These are phyloP conservation scores for Penicillium sp. DNA, from an alignment of 2,329 filamentous ascomycete genomes.

Conservation along the genomic window DNA sequence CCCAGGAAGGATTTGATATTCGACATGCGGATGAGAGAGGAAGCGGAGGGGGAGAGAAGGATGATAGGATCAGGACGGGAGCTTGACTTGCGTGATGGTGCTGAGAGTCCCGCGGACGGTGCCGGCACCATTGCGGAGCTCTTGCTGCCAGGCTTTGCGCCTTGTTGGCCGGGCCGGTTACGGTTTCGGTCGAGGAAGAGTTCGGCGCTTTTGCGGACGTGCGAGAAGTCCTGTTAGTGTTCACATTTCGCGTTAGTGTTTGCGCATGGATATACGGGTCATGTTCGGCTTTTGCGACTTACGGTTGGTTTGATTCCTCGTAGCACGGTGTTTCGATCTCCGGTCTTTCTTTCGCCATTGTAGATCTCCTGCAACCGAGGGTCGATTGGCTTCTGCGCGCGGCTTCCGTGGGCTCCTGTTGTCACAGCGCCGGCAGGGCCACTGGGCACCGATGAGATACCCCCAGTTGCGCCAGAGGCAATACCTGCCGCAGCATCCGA, in stretches of 20 bases:
- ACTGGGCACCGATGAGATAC: conserved; percentile 44
- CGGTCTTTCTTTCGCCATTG: conserved; percentile 86
- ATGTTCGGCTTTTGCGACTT: conserved; percentile 29
- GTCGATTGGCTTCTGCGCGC: conserved; percentile 72
- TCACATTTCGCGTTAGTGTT: not conserved
- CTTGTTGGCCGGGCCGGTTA: conserved; percentile 40
- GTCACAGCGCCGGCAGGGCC: conserved; percentile 46
- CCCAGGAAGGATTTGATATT: conserved; percentile 96
- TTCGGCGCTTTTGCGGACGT: conserved; percentile 83
- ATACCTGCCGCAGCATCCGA: conserved; percentile 54
- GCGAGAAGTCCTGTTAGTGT: conserved; percentile 84
- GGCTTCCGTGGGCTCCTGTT: conserved; percentile 36
- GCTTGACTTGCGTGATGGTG: conserved; percentile 43
- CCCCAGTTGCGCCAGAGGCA: conserved; percentile 54
- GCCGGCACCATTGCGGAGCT: conserved; percentile 35
- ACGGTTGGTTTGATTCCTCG: conserved; percentile 88
- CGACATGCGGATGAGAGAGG: conserved; percentile 89
- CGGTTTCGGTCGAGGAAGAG: conserved; percentile 69
- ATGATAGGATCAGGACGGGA: conserved; percentile 81
- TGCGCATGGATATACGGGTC: not conserved
- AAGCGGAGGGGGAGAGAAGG: conserved; percentile 92
- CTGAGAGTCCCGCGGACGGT: conserved; percentile 43
- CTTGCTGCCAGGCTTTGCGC: conserved; percentile 40
- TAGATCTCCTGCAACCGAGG: conserved; percentile 86
- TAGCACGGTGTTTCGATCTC: conserved; percentile 86